phyloP scores from a whole-genome alignment of 2,329 filamentous ascomycete genomes.

The Coniochaeta hoffmannii region DNA sequence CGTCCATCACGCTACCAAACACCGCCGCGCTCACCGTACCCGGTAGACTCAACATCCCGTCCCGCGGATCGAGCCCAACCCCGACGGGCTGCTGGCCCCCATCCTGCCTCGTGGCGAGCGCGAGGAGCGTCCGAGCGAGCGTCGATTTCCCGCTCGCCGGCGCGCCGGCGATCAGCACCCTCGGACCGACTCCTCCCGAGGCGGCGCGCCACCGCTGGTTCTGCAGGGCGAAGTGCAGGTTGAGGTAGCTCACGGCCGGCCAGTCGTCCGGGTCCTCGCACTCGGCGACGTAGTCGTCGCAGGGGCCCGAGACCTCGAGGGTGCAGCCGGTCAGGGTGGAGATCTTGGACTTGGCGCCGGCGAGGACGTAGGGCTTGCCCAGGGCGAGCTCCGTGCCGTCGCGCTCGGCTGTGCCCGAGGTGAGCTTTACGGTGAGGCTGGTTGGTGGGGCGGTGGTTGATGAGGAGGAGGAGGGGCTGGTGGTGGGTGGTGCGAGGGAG shows the following conservation, averaged over 20 bases:
- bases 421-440: conserved; percentile 48
- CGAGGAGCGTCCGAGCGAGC: conserved; percentile 66
- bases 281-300: conserved; percentile 51
- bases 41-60: conserved; percentile 70
- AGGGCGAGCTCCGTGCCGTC: conserved; percentile 90
- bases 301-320: conserved; percentile 64
- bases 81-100: conserved; percentile 60
- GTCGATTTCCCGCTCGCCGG: conserved; percentile 78
- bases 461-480: conserved; percentile 8
- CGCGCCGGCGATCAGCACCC: conserved; percentile 78
- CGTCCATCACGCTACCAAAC: conserved; percentile 79
- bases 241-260: conserved; percentile 71
- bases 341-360: conserved; percentile 76
- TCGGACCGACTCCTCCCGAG: conserved; percentile 35
- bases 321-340: conserved; percentile 89
- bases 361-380: conserved; percentile 73
- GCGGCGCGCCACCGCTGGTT: conserved; percentile 37
- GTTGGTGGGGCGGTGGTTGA: conserved; percentile 11
- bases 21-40: conserved; percentile 82
- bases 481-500: conserved; percentile 13
- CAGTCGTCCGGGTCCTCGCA: conserved; percentile 67
- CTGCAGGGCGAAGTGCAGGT: conserved; percentile 82
- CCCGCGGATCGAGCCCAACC: conserved; percentile 76
- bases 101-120: conserved; percentile 69
- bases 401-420: conserved; percentile 80